Conservation (phyloP, 1,284 basidiomycete species). For the Erythrobasidium hasegawianum region DNA sequence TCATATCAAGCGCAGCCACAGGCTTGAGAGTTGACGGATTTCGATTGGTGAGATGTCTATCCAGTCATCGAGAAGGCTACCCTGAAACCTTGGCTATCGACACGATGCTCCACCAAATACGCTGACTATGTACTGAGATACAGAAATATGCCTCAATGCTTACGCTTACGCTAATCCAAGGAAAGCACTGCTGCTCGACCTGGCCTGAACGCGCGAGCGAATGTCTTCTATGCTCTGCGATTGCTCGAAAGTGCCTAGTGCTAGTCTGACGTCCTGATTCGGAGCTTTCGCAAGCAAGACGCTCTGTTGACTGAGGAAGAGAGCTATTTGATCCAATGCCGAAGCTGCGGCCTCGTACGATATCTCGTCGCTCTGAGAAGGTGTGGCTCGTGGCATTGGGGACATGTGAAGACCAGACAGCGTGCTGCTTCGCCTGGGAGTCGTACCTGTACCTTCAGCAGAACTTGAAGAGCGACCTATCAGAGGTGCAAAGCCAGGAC, state of each 20-base stretch:
- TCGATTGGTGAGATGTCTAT: too few relatives aligned
- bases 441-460: background rate
- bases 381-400: background rate
- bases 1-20: too few relatives aligned
- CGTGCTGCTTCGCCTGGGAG: background rate
- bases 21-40: too few relatives aligned
- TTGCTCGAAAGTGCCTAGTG: conserved; percentile 28
- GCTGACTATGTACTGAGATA: too few relatives aligned
- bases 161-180: too few relatives aligned
- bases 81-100: too few relatives aligned
- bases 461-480: background rate
- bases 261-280: conserved; percentile 1
- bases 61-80: too few relatives aligned
- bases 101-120: too few relatives aligned
- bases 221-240: conserved; percentile 17
- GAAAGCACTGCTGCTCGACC: background rate
- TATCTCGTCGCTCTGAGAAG: background rate
- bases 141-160: too few relatives aligned
- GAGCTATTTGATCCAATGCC: conserved; percentile 13
- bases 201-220: background rate
- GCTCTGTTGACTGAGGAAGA: conserved; percentile 13
- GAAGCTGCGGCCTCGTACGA: conserved; percentile 13
- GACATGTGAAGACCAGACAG: background rate
- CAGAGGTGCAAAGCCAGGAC: conserved; percentile 11
- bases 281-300: background rate